Evolutionary conservation across 306 rosid species (phyloP), one percentile per base, ranked within the genome.

Genomic region (Clitoria ternatea): DNA sequence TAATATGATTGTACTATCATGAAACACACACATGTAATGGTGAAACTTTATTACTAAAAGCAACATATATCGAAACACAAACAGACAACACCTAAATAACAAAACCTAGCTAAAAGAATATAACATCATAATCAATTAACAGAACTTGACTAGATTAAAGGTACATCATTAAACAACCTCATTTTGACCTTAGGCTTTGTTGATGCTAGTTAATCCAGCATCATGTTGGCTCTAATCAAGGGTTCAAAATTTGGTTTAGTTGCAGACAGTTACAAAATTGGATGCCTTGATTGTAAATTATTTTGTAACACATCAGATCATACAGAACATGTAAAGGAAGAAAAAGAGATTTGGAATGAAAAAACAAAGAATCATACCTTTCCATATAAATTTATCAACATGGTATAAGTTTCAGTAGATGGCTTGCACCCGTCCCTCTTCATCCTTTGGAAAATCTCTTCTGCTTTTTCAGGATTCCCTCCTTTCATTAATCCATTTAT

Each of bases 401-500:
- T 73, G 43, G 97, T 94, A 55, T 87, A 90, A 60, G 96, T 89
- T 70, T 90, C 90, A 5, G 84, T 81, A 20, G 92, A 80, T 57
- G 92, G 92, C 74, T 69, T 73, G 61, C 97, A 89, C 42, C 85
- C 80, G 66, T 89, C 96, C 70, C 78, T 86, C 69, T 87, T 94
- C 97, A 94, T 89, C 82, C 95, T 83, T 22, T 78, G 85, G 75
- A 80, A 94, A 79, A 94, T 84, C 87, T 81, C 95, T 57, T 82
- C 86, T 27, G 90, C 98, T 80, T 91, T 90, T 53, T 81, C 64
- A 30, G 76, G 74, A 54, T 90, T 84, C 80, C 88, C 84, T 39
- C 86, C 88, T 84, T 91, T 94, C 57, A 89, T 78, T 42, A 94
- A 61, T 52, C 97, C 98, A 64, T 90, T 91, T 61, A 94, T 89